Evolutionary conservation across 345 rosid genomes (phyloP).

Genomic region (Euclidium syriacum): DNA sequence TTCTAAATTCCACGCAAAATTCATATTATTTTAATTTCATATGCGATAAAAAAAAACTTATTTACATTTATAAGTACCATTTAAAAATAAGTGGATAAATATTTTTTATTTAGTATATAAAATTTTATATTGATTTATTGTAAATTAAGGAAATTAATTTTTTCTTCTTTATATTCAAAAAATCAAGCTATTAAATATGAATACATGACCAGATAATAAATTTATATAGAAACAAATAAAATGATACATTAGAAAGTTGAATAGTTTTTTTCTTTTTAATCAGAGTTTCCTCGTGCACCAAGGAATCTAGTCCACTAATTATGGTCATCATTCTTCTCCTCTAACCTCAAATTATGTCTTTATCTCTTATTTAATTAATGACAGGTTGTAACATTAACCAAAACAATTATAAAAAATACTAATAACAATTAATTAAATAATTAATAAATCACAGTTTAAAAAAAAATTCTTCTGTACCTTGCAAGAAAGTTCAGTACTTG

Average conservation of each 20-base stretch:
- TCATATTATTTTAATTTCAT: too few relatives aligned
- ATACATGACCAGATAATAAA: too few relatives aligned
- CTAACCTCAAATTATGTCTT: slow-evolving; percentile 27
- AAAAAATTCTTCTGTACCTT: background rate
- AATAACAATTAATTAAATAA: background rate
- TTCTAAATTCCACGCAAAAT: too few relatives aligned
- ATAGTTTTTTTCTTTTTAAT: background rate
- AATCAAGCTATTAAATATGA: background rate
- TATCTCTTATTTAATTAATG: slow-evolving; percentile 8
- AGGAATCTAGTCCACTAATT: slow-evolving; percentile 28
- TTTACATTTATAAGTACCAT: too few relatives aligned
- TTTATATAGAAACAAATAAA: background rate
- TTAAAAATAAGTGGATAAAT: too few relatives aligned
- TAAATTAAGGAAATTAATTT: too few relatives aligned
- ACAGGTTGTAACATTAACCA: slow-evolving; percentile 20
- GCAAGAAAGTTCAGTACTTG: slow-evolving; percentile 17
- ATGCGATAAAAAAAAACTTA: too few relatives aligned
- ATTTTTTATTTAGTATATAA: too few relatives aligned
- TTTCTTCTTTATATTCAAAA: too few relatives aligned
- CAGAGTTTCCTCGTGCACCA: slow-evolving; percentile 2
- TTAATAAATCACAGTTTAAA: background rate
- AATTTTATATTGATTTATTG: too few relatives aligned
- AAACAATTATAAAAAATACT: background rate
- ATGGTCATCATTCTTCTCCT: slow-evolving; percentile 26
- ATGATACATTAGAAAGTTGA: background rate